Base-by-base conservation (phyloP, 2,329 filamentous ascomycete genomes). In the Colletotrichum sp. region DNA sequence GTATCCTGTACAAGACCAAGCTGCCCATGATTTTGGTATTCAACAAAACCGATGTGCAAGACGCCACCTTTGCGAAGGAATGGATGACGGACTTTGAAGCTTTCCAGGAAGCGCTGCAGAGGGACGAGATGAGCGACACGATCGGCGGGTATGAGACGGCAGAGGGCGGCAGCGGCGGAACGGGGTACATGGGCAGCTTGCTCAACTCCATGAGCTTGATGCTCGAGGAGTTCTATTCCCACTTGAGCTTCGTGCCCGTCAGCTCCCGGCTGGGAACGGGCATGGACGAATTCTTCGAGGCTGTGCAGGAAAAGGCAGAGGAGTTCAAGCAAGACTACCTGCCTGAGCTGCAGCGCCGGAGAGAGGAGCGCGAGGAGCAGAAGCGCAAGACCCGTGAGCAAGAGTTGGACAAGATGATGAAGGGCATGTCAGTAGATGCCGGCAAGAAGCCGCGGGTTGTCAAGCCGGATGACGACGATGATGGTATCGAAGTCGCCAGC, bases 71-170 rank as follows among this genome's bases (percentile, higher is more conserved):
- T 81, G 97, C 96, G 2, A 97, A 96, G 86, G 96, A 98, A 83
- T 99, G 98, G 97, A 99, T 99, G 97, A 98, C 96, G 8, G 96
- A 99, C 84, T 99, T 98, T 81, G 97, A 99, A 79, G 93, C 94
- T 1, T 99, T 99, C 86, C 97, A 98, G 83, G 92, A 92, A 19
- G 96, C 98, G 1, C 88, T 99, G 61, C 91, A 92, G 65, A 87
- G 91, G 30, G 97, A 98, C 81, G 95, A 98, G 83, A 92, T 94
- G 72, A 89, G 90, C 9, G 95, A 96, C 61, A 92, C 91, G 1
- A 94, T 96, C 81, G 95, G 94, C 15, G 93, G 94, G 16, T 89
- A 90, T 32, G 95, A 96, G 79, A 93, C 91, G 12, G 73, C 74
- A n/a, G 74, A 76, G 22, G 89, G 90, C 57, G 91, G 90, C 9